These are phyloP conservation scores for Trametes cubensis DNA, from an alignment of 768 basidiomycete genomes.

Conservation along the genomic window DNA sequence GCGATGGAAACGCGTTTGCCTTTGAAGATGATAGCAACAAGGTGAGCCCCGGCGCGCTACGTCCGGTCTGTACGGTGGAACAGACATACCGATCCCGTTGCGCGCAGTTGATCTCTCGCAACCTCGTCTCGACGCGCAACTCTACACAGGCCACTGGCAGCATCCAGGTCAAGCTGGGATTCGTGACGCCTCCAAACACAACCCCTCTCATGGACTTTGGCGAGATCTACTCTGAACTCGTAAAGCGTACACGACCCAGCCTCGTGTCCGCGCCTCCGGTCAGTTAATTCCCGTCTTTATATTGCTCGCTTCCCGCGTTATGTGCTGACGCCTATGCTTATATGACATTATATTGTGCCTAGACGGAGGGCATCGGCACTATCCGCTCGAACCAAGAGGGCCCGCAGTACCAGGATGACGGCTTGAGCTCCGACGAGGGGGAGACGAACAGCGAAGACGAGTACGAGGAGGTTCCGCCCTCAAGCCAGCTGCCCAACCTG, in stretches of 20 bases:
- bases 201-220: constrained; percentile 51
- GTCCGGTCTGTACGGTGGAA: constrained; percentile 1
- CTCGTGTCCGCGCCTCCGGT: constrained; percentile 81
- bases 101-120: constrained; percentile 49
- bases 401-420: constrained; percentile 74
- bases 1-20: constrained; percentile 43
- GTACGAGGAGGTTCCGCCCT: constrained; percentile 35
- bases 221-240: constrained; percentile 64
- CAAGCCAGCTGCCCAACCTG: constrained; percentile 33
- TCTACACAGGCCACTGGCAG: constrained; percentile 51
- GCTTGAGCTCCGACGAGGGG: constrained; percentile 59
- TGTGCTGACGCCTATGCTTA: neutral
- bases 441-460: constrained; percentile 41
- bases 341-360: neutral
- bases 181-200: constrained; percentile 48
- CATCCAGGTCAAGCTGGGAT: constrained; percentile 64
- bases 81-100: neutral
- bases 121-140: constrained; percentile 52
- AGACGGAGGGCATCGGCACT: constrained; percentile 90
- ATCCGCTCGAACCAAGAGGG: constrained; percentile 61
- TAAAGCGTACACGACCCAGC: constrained; percentile 64
- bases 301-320: neutral
- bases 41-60: constrained; percentile 46
- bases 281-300: constrained; percentile 30
- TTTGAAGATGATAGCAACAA: constrained; percentile 71